These are phyloP conservation scores for Lipomyces oligophaga DNA, from an alignment of 805 yeast species.

Conservation along the genomic window DNA sequence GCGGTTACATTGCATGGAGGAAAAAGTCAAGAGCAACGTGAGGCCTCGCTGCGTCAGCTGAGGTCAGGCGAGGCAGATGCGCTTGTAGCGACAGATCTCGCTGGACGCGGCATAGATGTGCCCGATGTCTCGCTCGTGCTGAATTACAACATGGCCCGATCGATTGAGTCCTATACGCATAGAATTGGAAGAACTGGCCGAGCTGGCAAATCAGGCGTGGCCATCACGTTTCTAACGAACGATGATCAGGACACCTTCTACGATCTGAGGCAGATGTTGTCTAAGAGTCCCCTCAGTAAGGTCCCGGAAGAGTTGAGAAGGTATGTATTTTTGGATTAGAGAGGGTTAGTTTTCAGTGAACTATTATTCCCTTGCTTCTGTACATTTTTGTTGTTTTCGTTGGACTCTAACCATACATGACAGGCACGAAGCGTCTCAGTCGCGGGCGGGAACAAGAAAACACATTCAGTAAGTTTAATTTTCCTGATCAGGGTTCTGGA, in stretches of 20 bases:
- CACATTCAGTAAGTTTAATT: slow-evolving; percentile 6
- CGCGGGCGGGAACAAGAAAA: slow-evolving; percentile 8
- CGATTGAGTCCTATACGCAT: slow-evolving; percentile 81
- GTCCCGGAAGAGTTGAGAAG: slow-evolving; percentile 43
- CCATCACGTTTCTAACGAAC: slow-evolving; percentile 66
- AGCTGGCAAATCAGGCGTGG: slow-evolving; percentile 77
- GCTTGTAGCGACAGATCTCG: slow-evolving; percentile 89
- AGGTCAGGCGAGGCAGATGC: slow-evolving; percentile 54
- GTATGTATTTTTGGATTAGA: neutral
- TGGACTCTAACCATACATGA: too few relatives aligned
- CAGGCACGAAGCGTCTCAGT: too few relatives aligned
- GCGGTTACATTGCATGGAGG: slow-evolving; percentile 79
- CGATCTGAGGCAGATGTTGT: slow-evolving; percentile 50
- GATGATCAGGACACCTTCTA: slow-evolving; percentile 51
- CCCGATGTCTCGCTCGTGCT: slow-evolving; percentile 79
- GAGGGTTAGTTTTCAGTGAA: too few relatives aligned
- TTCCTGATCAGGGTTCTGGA: too few relatives aligned
- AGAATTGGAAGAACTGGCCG: slow-evolving; percentile 96
- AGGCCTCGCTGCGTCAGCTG: slow-evolving; percentile 62
- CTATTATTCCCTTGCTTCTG: too few relatives aligned
- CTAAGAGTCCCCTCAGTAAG: slow-evolving; percentile 40
- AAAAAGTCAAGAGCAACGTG: slow-evolving; percentile 80
- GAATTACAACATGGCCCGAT: slow-evolving; percentile 77
- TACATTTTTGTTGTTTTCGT: too few relatives aligned
- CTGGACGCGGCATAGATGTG: slow-evolving; percentile 95